A percentile compares a stretch with the other conserved stretches of the same genome.
phyloP scores from a whole-genome alignment of 352 stramenopile genomes.

The Pythium dissotocum region DNA sequence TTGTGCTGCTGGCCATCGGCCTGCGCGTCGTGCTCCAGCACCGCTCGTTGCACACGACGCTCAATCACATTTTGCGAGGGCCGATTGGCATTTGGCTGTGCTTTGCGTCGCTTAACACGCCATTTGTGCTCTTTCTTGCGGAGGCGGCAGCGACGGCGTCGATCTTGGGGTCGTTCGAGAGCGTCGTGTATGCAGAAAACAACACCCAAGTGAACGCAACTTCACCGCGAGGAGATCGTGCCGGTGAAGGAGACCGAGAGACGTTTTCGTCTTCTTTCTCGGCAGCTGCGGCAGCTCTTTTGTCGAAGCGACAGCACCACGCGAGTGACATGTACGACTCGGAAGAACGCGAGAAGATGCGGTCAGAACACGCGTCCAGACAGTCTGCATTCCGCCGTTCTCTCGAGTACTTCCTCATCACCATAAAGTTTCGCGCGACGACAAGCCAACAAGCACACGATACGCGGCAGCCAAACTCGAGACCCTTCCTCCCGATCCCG shows the following conservation, averaged over 20 bases:
- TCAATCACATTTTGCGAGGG: conserved; percentile 70
- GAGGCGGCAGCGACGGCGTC: conserved; percentile 72
- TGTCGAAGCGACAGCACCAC: conserved; percentile 22
- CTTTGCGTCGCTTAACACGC: conserved; percentile 83
- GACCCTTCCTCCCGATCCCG: conserved; percentile 49
- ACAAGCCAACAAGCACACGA: conserved; percentile 53
- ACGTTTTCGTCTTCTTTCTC: neutral
- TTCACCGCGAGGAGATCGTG: neutral
- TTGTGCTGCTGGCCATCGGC: conserved; percentile 68
- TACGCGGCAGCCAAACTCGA: conserved; percentile 22
- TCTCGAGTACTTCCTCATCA: conserved; percentile 73
- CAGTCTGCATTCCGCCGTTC: conserved; percentile 67
- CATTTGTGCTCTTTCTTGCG: conserved; percentile 74
- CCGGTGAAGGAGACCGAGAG: neutral
- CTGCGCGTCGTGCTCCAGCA: conserved; percentile 68
- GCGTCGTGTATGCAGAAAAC: conserved; percentile 34
- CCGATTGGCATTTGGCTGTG: conserved; percentile 84
- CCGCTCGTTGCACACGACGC: conserved; percentile 61
- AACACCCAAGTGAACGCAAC: neutral
- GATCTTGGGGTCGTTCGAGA: conserved; percentile 77
- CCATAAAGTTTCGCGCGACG: conserved; percentile 66
- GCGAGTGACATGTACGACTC: conserved; percentile 74
- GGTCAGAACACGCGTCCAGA: conserved; percentile 63
- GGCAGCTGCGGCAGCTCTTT: conserved; percentile 1
- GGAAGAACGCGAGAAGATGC: conserved; percentile 81